phyloP scores from a whole-genome alignment of 345 rosid genomes.

The Syzygium grande region DNA sequence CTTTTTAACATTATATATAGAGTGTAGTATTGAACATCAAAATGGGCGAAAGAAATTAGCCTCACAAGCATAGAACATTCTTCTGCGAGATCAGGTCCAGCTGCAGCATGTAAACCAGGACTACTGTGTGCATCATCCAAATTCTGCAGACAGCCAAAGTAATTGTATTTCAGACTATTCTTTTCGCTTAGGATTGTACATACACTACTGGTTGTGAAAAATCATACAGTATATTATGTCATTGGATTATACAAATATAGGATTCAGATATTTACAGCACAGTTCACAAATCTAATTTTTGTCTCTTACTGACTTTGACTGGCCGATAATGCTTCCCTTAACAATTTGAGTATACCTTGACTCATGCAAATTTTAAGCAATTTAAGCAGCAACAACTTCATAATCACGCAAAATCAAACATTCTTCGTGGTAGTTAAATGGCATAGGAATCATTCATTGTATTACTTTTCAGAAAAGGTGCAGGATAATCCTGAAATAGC shows the following conservation, averaged over 20 bases:
- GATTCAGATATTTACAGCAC: not conserved
- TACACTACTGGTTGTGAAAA: not conserved
- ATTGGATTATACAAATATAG: not conserved
- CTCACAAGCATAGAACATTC: constrained; percentile 84
- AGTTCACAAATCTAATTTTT: not conserved
- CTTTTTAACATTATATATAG: not conserved
- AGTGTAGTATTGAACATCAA: not conserved
- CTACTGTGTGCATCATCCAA: constrained; percentile 90
- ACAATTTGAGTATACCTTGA: not conserved
- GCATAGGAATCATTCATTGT: not conserved
- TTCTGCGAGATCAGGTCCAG: constrained; percentile 96
- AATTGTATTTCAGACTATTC: not conserved
- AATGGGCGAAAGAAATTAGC: not conserved
- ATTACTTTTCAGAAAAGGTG: not conserved
- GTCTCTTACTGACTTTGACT: not conserved
- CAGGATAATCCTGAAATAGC: not conserved
- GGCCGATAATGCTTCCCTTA: not conserved
- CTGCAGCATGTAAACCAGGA: constrained; percentile 90
- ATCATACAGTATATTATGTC: not conserved
- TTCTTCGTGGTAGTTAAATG: not conserved
- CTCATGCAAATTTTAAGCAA: not conserved
- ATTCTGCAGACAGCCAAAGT: constrained; percentile 29
- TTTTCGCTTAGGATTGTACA: not conserved
- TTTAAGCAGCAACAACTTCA: not conserved
- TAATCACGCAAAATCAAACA: not conserved